Base-by-base conservation (phyloP, 2,329 filamentous ascomycete species). In the Capronia americana region DNA sequence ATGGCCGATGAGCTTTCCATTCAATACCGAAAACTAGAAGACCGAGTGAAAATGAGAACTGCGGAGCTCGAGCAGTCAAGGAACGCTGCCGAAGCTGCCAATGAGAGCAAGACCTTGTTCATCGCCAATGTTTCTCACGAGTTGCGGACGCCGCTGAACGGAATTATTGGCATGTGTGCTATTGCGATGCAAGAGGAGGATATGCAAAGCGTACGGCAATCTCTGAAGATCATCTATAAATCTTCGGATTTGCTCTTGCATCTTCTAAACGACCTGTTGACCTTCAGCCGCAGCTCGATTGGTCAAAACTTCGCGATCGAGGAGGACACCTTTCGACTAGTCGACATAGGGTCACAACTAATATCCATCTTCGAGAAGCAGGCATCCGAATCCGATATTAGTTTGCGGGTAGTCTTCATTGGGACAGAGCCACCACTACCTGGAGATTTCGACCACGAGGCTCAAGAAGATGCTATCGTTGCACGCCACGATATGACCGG, bases 71-170 rank as follows among this genome's bases (percentile, higher is more conserved):
- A 96, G 74, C 87, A 92, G 66, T 95, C 90, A 80, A 96, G 96
- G 76, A 92, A 92, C 79, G 92, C 92, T 1, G 93, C 93, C 0
- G 92, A 96, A 77, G 90, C 92, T 24, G 93, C 93, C 3, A 97
- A 96, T 73, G 92, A 97, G 79, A 95, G 92, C 82, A 98, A 98
- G 80, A 97, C 94, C 0, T 83, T 97, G 8, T 98, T 98, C 80
- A 95, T 98, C 69, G 95, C 95, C 23, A 97, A 97, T 73, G 96
- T 97, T 56, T 88, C 85, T 1, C 88, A 90, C 71, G 88, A 98
- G 77, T 83, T 98, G 34, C 95, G 96, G 75, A 98, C 94, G 1
- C 95, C 95, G 0, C 84, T 98, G 65, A 98, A 98, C 74, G 94
- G 93, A 12, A 97, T 98, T 56, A 84, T 98, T 74, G 95, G 95